Conservation (phyloP, 441 rosid genomes). For the Erodium moschatum region DNA sequence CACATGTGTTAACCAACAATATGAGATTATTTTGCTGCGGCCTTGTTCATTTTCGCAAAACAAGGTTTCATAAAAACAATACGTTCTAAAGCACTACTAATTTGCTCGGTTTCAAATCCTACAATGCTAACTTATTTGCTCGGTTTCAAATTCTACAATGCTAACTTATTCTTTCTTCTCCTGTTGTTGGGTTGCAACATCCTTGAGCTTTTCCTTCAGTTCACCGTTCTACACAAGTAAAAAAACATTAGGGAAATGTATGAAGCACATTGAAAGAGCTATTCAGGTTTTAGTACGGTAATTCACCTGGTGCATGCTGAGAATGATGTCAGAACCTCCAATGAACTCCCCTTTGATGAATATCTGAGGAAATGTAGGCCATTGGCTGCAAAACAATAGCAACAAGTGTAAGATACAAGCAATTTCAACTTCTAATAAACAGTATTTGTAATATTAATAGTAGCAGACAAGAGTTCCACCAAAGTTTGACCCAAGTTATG, state of each 20-base stretch:
- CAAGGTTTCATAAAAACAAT: neutral
- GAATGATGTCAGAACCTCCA: constrained; percentile 87
- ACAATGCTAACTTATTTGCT: too few species aligned
- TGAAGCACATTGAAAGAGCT: neutral
- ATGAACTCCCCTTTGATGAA: constrained; percentile 86
- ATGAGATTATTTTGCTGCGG: too few species aligned
- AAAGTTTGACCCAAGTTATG: neutral
- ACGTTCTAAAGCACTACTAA: too few species aligned
- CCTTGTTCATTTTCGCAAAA: neutral
- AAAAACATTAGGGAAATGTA: neutral
- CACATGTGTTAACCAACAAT: too few species aligned
- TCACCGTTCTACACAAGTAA: constrained; percentile 47
- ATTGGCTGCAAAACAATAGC: constrained; percentile 50
- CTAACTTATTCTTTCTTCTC: constrained; percentile 29
- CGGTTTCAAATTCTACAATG: neutral
- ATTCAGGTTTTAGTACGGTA: neutral
- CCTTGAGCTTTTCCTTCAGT: constrained; percentile 69
- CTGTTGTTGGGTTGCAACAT: constrained; percentile 22
- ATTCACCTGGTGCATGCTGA: constrained; percentile 76
- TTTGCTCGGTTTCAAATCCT: too few species aligned
- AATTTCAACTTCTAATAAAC: neutral
- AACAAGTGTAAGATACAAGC: constrained; percentile 11
- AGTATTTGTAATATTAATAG: neutral
- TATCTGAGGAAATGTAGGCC: constrained; percentile 95
- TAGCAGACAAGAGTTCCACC: neutral